These are phyloP conservation scores for Suillus clintonianus DNA, from an alignment of 768 basidiomycete genomes.

Conservation along the genomic window DNA sequence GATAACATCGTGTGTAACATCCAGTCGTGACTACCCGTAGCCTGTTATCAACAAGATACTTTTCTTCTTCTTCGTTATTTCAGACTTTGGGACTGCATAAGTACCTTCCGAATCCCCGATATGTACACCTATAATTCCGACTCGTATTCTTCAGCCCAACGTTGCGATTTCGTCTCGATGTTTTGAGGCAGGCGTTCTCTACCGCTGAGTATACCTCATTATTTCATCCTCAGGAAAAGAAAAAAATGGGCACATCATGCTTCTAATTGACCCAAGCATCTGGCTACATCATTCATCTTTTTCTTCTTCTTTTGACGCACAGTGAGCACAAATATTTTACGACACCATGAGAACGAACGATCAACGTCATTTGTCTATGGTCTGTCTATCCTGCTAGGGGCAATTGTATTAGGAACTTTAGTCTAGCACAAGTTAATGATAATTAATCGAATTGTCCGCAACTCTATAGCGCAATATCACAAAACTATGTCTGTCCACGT, in stretches of 20 bases:
- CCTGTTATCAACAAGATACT: not conserved
- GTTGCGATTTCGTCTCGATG: conserved; percentile 77
- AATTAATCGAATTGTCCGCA: no score
- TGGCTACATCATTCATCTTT: no score
- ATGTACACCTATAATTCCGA: not conserved
- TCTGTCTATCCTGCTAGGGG: no score
- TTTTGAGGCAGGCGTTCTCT: conserved; percentile 74
- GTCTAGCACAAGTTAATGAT: no score
- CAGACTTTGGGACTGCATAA: not conserved
- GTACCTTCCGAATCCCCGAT: not conserved
- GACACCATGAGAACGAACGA: no score
- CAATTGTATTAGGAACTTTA: no score
- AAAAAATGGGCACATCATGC: conserved; percentile 51
- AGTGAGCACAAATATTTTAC: no score
- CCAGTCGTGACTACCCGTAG: not conserved
- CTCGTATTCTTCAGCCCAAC: not conserved
- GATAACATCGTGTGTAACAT: not conserved
- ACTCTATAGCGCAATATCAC: no score
- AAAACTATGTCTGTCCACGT: no score
- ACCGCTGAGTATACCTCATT: conserved; percentile 56
- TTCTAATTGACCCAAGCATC: no score
- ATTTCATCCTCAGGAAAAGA: conserved; percentile 64
- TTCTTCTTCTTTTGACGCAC: no score
- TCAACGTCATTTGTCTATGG: no score
- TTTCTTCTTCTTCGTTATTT: not conserved